Conservation (phyloP, 2,329 filamentous ascomycete genomes). For the Venturia asperata region DNA sequence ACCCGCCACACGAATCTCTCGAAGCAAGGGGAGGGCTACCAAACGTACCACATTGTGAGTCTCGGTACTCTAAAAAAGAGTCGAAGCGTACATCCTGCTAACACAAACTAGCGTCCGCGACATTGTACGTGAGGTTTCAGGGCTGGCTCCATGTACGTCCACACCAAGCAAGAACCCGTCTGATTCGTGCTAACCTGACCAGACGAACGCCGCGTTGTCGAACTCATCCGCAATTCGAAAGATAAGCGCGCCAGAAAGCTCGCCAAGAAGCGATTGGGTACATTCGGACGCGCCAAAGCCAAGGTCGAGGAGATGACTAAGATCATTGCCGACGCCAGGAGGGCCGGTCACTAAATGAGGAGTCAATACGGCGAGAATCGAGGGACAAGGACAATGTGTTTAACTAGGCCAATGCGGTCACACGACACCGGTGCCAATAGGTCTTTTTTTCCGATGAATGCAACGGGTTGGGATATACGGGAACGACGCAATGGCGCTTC, state of each 20-base stretch:
- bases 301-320: constrained; percentile 99
- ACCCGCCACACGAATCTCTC: constrained; percentile 44
- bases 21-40: constrained; percentile 92
- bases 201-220: constrained; percentile 98
- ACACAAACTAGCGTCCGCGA: neutral
- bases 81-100: no score
- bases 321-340: constrained; percentile 94
- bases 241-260: constrained; percentile 82
- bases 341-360: constrained; percentile 58
- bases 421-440: constrained; percentile 1
- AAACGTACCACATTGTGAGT: constrained; percentile 78
- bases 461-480: neutral
- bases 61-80: no score
- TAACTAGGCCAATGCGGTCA: neutral
- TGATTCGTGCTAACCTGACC: constrained; percentile 36
- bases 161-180: no score
- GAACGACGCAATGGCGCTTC: constrained; percentile 9
- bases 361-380: neutral
- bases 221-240: constrained; percentile 97
- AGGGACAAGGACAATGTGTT: neutral
- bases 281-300: constrained; percentile 96
- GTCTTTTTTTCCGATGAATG: constrained; percentile 10
- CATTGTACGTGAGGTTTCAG: constrained; percentile 27
- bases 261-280: constrained; percentile 58
- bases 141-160: constrained; percentile 50